Conservation (phyloP, 2,329 filamentous ascomycete species). For the Microcyclospora pomicola region DNA sequence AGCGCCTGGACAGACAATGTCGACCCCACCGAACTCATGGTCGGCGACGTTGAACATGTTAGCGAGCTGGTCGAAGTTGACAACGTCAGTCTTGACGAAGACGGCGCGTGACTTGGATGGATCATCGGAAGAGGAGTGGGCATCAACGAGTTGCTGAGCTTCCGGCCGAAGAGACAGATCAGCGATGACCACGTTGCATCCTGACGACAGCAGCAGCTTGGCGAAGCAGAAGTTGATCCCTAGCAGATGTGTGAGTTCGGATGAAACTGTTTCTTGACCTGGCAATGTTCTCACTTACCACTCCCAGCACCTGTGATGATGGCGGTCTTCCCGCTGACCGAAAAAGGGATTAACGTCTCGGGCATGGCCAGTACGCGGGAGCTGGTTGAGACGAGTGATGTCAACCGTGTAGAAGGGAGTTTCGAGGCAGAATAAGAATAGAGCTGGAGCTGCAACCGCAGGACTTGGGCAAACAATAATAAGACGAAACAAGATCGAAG, state of each 20-base stretch:
- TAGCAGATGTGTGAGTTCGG: conserved; percentile 8
- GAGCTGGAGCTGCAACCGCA: too few relatives aligned
- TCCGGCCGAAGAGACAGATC: conserved; percentile 35
- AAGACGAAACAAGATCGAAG: too few relatives aligned
- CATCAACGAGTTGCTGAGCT: conserved; percentile 28
- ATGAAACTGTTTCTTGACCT: not conserved
- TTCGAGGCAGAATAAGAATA: too few relatives aligned
- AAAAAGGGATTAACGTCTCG: conserved; percentile 19
- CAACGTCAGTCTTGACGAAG: conserved; percentile 35
- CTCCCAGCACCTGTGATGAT: conserved; percentile 36
- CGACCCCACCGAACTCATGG: conserved; percentile 32
- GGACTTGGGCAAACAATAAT: too few relatives aligned
- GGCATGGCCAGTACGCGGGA: conserved; percentile 10
- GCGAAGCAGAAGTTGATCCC: conserved; percentile 37
- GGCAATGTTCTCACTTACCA: conserved; percentile 13
- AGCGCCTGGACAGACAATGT: conserved; percentile 37
- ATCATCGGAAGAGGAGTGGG: conserved; percentile 16
- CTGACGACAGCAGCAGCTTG: conserved; percentile 28
- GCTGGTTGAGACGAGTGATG: not conserved
- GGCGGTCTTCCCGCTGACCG: conserved; percentile 32
- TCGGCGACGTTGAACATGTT: conserved; percentile 37
- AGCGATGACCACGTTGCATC: conserved; percentile 36
- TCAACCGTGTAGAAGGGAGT: too few relatives aligned
- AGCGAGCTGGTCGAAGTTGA: conserved; percentile 36
- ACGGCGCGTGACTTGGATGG: conserved; percentile 23